Percentiles rank a stretch among this genome's conserved stretches.
These are phyloP conservation scores for Conticribra guillardii DNA, from an alignment of 108 stramenopile species.

Conservation along the genomic window DNA sequence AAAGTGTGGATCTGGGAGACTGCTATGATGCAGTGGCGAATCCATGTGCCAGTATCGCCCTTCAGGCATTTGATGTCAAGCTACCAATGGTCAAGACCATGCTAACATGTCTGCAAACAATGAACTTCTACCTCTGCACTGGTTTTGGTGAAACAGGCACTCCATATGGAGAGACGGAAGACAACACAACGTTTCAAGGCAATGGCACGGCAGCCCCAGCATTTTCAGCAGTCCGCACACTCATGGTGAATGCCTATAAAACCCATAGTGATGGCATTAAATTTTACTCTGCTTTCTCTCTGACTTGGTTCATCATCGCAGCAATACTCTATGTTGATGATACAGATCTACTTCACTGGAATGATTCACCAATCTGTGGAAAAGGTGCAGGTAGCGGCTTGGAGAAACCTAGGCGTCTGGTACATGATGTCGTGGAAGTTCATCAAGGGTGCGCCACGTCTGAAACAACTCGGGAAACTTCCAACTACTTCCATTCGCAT, in stretches of 20 bases:
- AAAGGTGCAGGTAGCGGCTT: neutral
- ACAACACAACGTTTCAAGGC: too few relatives aligned
- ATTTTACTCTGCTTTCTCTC: neutral
- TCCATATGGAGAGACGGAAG: too few relatives aligned
- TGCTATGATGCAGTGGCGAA: too few relatives aligned
- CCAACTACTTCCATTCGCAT: neutral
- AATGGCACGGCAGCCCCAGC: neutral
- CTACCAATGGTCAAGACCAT: too few relatives aligned
- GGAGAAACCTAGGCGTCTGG: conserved; percentile 7
- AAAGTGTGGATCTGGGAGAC: too few relatives aligned
- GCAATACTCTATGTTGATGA: conserved; percentile 3
- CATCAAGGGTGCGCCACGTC: neutral
- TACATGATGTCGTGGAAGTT: neutral
- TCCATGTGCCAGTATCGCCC: too few relatives aligned
- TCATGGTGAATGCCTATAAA: conserved; percentile 4
- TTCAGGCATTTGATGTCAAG: too few relatives aligned
- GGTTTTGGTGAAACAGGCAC: too few relatives aligned
- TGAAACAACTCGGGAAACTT: neutral
- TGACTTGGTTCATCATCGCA: too few relatives aligned
- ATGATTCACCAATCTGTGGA: neutral
- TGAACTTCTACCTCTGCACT: too few relatives aligned
- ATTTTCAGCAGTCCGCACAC: conserved; percentile 4
- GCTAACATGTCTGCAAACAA: too few relatives aligned
- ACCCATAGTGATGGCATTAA: neutral
- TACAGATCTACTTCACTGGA: neutral